Evolutionary conservation across 257 asterid genomes (phyloP).

Genomic region (Solanum stenotomum): DNA sequence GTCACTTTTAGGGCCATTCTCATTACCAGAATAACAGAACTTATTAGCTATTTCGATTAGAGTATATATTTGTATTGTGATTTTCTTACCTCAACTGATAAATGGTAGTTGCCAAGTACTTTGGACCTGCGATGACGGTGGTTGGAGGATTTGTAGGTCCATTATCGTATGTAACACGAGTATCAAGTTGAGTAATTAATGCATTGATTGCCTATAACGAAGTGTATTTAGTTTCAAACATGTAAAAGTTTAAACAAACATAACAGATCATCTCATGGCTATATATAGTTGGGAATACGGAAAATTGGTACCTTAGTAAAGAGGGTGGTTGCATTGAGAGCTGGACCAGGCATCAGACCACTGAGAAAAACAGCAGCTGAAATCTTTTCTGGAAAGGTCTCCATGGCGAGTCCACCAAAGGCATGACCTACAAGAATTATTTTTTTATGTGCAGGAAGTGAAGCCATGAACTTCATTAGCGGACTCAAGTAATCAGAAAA

Average conservation of each 20-base stretch:
- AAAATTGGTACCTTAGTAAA: conserved; percentile 5
- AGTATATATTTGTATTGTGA: neutral
- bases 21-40: neutral
- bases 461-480: conserved; percentile 19
- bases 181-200: neutral
- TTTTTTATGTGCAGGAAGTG: conserved; percentile 5
- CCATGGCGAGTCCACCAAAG: conserved; percentile 27
- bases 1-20: neutral
- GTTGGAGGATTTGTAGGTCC: conserved; percentile 11
- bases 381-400: conserved; percentile 20
- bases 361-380: conserved; percentile 17
- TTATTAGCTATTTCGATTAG: neutral
- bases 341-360: conserved; percentile 17
- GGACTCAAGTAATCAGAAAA: conserved; percentile 18
- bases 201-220: neutral
- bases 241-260: neutral
- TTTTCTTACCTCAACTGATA: neutral
- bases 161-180: neutral
- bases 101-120: neutral
- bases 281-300: neutral
- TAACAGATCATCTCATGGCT: neutral
- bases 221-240: neutral
- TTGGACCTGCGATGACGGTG: neutral
- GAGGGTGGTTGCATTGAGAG: neutral
- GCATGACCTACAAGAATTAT: conserved; percentile 27